Conservation (phyloP, 192 early-diverging fungal genomes). For the Phycomyces blakesleeanus region DNA sequence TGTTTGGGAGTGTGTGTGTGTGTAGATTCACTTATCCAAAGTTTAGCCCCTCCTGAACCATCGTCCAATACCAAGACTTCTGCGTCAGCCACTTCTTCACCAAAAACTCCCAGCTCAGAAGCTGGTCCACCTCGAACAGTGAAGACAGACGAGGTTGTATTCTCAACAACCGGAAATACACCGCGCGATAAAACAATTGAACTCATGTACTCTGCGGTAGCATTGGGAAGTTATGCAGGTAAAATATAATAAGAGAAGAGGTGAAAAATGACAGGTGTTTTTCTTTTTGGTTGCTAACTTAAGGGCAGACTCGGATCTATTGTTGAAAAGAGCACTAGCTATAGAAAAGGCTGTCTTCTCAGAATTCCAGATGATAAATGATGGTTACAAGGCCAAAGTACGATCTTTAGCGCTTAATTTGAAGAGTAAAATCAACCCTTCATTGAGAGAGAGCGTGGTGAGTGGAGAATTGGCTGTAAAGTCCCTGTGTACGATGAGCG, state of each 20-base stretch:
- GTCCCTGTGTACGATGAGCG: slow-evolving; percentile 73
- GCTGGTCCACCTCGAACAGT: slow-evolving; percentile 49
- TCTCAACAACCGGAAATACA: slow-evolving; percentile 53
- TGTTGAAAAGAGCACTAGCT: slow-evolving; percentile 47
- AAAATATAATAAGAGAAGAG: slow-evolving; percentile 2
- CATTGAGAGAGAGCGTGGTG: slow-evolving; percentile 63
- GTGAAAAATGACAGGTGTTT: slow-evolving; percentile 17
- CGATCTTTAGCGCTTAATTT: slow-evolving; percentile 77
- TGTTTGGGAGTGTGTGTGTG: too few relatives aligned
- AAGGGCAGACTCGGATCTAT: slow-evolving; percentile 43
- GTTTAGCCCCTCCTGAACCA: not conserved
- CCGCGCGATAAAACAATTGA: slow-evolving; percentile 77
- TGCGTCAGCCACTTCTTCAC: slow-evolving; percentile 2
- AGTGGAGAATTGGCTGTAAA: slow-evolving; percentile 61
- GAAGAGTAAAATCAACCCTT: slow-evolving; percentile 74
- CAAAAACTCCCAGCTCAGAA: slow-evolving; percentile 28
- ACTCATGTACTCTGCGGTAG: slow-evolving; percentile 78
- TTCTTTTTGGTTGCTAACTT: not conserved
- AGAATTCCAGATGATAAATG: slow-evolving; percentile 44
- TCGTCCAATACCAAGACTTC: slow-evolving; percentile 5
- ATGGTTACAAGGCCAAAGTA: slow-evolving; percentile 70
- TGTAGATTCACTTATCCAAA: not conserved
- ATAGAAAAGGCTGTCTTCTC: slow-evolving; percentile 65
- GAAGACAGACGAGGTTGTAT: slow-evolving; percentile 51
- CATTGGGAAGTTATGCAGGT: slow-evolving; percentile 52